Conservation (phyloP, 345 rosid species). For the Erysimum cheiranthoides region DNA sequence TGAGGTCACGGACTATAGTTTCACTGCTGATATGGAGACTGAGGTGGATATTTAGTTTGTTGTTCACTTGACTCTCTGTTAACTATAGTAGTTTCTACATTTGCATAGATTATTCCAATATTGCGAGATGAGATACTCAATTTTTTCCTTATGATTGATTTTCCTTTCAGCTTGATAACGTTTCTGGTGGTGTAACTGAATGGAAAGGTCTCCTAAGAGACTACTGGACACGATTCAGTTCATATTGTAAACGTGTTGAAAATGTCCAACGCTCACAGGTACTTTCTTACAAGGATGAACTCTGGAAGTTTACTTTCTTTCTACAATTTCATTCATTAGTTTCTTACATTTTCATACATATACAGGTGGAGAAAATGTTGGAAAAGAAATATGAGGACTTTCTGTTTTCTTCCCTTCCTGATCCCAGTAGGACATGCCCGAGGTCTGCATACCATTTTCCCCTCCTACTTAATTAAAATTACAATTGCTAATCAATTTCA, state of each 20-base stretch:
- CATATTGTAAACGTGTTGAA: conserved; percentile 72
- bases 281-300: conserved; percentile 34
- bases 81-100: conserved; percentile 15
- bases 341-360: conserved; percentile 16
- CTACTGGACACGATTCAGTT: conserved; percentile 91
- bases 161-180: conserved; percentile 87
- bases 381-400: conserved; percentile 77
- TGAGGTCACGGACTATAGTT: conserved; percentile 94
- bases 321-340: not conserved
- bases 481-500: conserved; percentile 22
- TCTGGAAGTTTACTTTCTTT: conserved; percentile 23
- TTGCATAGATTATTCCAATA: not conserved
- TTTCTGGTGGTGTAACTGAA: conserved; percentile 92
- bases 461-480: conserved; percentile 22
- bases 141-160: not conserved
- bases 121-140: conserved; percentile 23
- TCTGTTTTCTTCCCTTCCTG: conserved; percentile 84
- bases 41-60: conserved; percentile 58
- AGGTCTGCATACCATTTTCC: conserved; percentile 50
- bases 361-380: conserved; percentile 98
- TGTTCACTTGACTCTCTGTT: conserved; percentile 16
- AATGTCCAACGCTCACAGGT: conserved; percentile 83
- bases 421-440: conserved; percentile 78
- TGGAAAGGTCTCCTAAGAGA: conserved; percentile 97
- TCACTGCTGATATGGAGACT: conserved; percentile 98